These are phyloP conservation scores for Alnus glutinosa DNA, from an alignment of 306 rosid species.

Conservation along the genomic window DNA sequence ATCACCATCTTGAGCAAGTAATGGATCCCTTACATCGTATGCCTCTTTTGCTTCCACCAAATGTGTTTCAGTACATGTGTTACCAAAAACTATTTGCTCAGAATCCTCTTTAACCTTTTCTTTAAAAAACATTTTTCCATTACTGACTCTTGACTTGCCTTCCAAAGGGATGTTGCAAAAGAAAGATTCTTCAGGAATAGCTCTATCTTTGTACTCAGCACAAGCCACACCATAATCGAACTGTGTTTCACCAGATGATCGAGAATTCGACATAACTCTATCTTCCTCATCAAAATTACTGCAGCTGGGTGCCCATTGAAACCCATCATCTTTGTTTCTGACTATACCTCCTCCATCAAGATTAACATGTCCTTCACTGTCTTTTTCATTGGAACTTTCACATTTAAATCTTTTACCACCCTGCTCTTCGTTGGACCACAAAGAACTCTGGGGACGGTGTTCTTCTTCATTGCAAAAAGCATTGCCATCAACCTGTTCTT, in stretches of 20 bases:
- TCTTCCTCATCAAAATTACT: not conserved
- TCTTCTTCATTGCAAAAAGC: not conserved
- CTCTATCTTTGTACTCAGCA: constrained; percentile 17
- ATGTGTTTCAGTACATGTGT: not conserved
- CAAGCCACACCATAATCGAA: constrained; percentile 16
- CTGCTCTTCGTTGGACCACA: not conserved
- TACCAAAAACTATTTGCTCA: constrained; percentile 7
- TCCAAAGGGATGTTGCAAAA: not conserved
- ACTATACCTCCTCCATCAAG: not conserved
- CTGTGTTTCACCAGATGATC: constrained; percentile 6
- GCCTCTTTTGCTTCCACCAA: constrained; percentile 21
- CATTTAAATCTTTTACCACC: not conserved
- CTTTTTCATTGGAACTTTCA: not conserved
- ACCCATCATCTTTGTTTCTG: not conserved
- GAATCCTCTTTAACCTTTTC: constrained; percentile 24
- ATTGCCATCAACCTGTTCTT: constrained; percentile 1
- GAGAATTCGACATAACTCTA: constrained; percentile 11
- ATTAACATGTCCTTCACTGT: not conserved
- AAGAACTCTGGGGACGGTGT: not conserved
- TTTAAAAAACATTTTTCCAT: constrained; percentile 14
- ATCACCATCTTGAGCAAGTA: constrained; percentile 32
- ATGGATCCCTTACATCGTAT: constrained; percentile 11
- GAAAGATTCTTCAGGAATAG: constrained; percentile 17
- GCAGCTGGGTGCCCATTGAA: constrained; percentile 10
- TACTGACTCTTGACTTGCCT: constrained; percentile 18